Base-by-base conservation (phyloP, 2,329 filamentous ascomycete species). In the Colletotrichum sp. region DNA sequence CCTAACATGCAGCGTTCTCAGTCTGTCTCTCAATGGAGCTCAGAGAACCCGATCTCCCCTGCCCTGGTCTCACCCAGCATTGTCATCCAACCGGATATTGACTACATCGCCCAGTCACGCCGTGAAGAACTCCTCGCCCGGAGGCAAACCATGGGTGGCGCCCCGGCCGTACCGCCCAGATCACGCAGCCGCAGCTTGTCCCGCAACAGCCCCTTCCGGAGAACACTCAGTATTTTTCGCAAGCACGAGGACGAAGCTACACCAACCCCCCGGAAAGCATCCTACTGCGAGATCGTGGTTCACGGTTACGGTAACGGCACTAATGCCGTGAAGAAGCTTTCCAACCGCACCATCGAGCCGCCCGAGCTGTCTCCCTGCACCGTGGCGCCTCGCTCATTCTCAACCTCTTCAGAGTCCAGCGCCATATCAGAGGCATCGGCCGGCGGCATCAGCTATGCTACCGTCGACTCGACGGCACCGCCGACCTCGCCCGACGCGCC, bases 61-160 rank as follows among this genome's bases (percentile, higher is more conserved):
- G 34, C 43, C 9, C 18, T 73, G 3, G 21, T 64, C 12, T 61
- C 65, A 2, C 68, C 68, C 2, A 62, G 52, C 9, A 62, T 76
- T 13, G 89, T 89, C 74, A 88, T 91, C 74, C 88, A 88, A 73
- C 89, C 90, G 0, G 90, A 92, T 65, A 87, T 92, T 58, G 89
- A 92, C 78, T 91, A 91, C 76, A 86, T 89, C 70, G 87, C 87
- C 0, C 81, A 88, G 9, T 84, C 84, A 0, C 86, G 87, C 73
- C 74, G 52, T 2, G 52, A 70, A 15, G 71, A 76, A 82, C 83
- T 65, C 75, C 76, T 69, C 70, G 48, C 62, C 76, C 68, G 32
- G 56, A 58, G 5, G 52, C 52, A 70, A 66, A 74, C 43, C 71
- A 72, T 32, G 58, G 75, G 32, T 6, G 69, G 71, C 38, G 26